Percentiles rank a stretch among this genome's conserved stretches.
Conservation (phyloP, 805 yeast species). For the Sugiyamaella mastotermitis region DNA sequence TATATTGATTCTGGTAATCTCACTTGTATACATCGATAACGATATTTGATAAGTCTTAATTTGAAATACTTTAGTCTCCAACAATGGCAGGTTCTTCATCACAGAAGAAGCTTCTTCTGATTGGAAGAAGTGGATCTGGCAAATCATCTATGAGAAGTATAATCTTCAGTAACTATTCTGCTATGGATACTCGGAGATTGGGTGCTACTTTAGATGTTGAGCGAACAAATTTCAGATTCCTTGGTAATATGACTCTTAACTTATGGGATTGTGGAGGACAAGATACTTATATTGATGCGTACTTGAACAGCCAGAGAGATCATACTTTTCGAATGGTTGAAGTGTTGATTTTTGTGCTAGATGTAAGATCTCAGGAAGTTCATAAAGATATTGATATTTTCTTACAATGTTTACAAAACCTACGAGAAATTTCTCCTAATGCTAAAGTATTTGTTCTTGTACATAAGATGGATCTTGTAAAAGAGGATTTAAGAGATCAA, state of each 20-base stretch:
- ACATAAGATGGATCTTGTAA: conserved; percentile 95
- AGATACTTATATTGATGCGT: conserved; percentile 93
- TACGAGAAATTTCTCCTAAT: conserved; percentile 78
- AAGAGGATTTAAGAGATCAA: conserved; percentile 76
- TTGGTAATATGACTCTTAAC: conserved; percentile 92
- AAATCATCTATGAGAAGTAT: conserved; percentile 97
- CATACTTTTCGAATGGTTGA: conserved; percentile 95
- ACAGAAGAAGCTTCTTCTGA: conserved; percentile 50
- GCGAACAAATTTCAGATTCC: conserved; percentile 85
- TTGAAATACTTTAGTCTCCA: too few relatives aligned
- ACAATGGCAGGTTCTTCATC: conserved; percentile 26
- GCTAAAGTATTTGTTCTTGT: conserved; percentile 87
- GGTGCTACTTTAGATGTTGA: conserved; percentile 99
- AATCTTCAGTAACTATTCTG: conserved; percentile 91
- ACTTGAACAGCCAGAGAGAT: conserved; percentile 79
- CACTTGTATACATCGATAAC: too few relatives aligned
- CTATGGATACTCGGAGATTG: conserved; percentile 88
- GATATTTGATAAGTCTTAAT: too few relatives aligned
- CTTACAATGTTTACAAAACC: conserved; percentile 70
- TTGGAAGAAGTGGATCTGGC: conserved; percentile 89
- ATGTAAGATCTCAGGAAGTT: conserved; percentile 87
- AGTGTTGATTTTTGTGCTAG: conserved; percentile 92
- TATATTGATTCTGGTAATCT: too few relatives aligned
- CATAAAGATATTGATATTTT: conserved; percentile 91
- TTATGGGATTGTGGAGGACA: conserved; percentile 97